These are phyloP conservation scores for Yarrowia sp. DNA, from an alignment of 805 yeast species.

Conservation along the genomic window DNA sequence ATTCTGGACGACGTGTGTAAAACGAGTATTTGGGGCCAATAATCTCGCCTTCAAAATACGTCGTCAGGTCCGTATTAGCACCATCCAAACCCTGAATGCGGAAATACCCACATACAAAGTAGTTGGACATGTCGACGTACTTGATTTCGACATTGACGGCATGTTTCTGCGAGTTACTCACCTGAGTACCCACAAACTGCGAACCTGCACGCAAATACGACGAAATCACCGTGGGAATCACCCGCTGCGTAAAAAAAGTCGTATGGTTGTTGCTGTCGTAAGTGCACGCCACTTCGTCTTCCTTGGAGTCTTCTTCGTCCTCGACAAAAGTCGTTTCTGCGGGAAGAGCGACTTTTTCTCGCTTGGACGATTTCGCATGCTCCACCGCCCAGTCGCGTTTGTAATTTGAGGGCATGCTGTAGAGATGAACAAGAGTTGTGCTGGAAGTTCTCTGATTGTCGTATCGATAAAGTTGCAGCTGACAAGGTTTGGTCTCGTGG, in stretches of 20 bases:
- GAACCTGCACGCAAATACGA: conserved; percentile 62
- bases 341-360: neutral
- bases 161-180: conserved; percentile 61
- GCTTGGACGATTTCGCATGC: neutral
- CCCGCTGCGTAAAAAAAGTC: conserved; percentile 6
- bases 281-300: neutral
- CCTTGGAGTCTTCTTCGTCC: neutral
- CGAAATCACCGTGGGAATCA: conserved; percentile 29
- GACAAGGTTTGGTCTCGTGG: conserved; percentile 16
- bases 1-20: conserved; percentile 54
- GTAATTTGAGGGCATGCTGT: conserved; percentile 12
- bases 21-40: conserved; percentile 60
- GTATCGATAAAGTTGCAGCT: neutral
- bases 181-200: conserved; percentile 64
- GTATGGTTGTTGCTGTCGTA: conserved; percentile 20
- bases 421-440: neutral
- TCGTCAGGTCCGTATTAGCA: conserved; percentile 60
- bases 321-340: neutral
- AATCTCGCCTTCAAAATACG: conserved; percentile 71
- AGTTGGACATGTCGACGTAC: conserved; percentile 59
- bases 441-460: neutral
- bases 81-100: conserved; percentile 62
- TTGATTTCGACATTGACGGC: conserved; percentile 68
- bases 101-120: conserved; percentile 57
- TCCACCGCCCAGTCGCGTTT: conserved; percentile 11